Conservation (phyloP, 345 rosid genomes). For the Passiflora organensis region DNA sequence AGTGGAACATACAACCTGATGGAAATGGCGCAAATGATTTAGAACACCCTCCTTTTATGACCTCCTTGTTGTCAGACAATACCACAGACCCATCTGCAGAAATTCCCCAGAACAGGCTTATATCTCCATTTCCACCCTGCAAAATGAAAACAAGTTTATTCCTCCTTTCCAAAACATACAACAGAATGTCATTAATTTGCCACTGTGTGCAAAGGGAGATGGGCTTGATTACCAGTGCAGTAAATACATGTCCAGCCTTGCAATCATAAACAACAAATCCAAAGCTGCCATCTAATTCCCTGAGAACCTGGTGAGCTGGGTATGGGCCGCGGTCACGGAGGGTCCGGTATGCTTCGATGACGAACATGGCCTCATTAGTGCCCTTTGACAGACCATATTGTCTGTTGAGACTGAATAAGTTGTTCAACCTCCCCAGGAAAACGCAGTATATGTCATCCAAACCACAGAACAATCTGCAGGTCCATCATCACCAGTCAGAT, state of each 20-base stretch:
- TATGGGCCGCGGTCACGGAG: slow-evolving; percentile 92
- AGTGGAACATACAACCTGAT: slow-evolving; percentile 76
- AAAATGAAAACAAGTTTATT: background rate
- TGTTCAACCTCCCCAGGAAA: slow-evolving; percentile 69
- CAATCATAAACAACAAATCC: slow-evolving; percentile 82
- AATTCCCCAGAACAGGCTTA: slow-evolving; percentile 74
- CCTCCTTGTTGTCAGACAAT: slow-evolving; percentile 68
- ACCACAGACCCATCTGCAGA: slow-evolving; percentile 85
- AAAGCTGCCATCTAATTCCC: slow-evolving; percentile 80
- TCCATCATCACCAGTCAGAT: background rate
- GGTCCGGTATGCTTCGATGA: slow-evolving; percentile 80
- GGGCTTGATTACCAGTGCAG: slow-evolving; percentile 54
- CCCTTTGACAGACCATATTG: slow-evolving; percentile 77
- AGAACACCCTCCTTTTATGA: slow-evolving; percentile 76
- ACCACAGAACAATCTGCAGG: slow-evolving; percentile 73
- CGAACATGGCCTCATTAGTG: slow-evolving; percentile 70
- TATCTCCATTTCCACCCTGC: slow-evolving; percentile 78
- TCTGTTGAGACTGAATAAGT: slow-evolving; percentile 49
- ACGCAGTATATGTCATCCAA: slow-evolving; percentile 71
- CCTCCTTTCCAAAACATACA: background rate
- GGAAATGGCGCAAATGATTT: slow-evolving; percentile 97
- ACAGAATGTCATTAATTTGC: background rate
- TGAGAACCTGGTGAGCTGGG: slow-evolving; percentile 87
- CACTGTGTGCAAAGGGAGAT: background rate
- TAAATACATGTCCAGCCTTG: slow-evolving; percentile 62